Evolutionary conservation across 2,329 filamentous ascomycete species (phyloP).

Genomic region (Ramichloridium luteum): DNA sequence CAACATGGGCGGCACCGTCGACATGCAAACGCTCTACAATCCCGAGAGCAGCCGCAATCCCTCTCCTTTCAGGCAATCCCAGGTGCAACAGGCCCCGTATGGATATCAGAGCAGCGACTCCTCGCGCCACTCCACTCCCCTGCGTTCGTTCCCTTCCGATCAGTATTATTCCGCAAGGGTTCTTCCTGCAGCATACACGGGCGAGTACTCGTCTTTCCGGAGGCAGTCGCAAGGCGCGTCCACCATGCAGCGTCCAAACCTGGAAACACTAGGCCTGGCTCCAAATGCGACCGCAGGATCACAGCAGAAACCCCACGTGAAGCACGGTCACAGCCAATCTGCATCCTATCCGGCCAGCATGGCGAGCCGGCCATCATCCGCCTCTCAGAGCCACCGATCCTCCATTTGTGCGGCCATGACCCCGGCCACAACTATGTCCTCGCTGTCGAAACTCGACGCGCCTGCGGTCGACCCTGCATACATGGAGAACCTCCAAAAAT

Average conservation of each 20-base stretch:
- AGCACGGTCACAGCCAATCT: no score
- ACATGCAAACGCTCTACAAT: conserved; percentile 21
- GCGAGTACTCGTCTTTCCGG: conserved; percentile 26
- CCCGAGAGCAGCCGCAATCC: conserved; percentile 4
- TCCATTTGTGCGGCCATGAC: conserved; percentile 21
- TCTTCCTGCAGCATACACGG: conserved; percentile 25
- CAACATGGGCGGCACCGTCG: conserved; percentile 17
- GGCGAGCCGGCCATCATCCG: conserved; percentile 15
- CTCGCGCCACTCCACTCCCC: conserved; percentile 13
- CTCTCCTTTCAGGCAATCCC: conserved; percentile 3
- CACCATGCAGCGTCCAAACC: conserved; percentile 17
- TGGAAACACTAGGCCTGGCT: conserved; percentile 13
- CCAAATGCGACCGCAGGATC: conserved; percentile 19
- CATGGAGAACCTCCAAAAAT: conserved; percentile 32
- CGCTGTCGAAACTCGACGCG: conserved; percentile 12
- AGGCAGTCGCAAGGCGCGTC: conserved; percentile 22
- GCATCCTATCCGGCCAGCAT: no score
- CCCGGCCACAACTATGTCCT: conserved; percentile 22
- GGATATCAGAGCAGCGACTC: conserved; percentile 18
- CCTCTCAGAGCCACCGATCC: conserved; percentile 21
- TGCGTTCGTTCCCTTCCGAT: conserved; percentile 24
- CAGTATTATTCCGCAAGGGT: conserved; percentile 27
- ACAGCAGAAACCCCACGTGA: conserved; percentile 15
- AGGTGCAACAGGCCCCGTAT: conserved; percentile 5
- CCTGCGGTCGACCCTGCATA: conserved; percentile 26